A percentile compares a stretch with the other conserved stretches of the same genome.
Conservation (phyloP, 495 filamentous ascomycete species). For the Aspergillus avenaceus region DNA sequence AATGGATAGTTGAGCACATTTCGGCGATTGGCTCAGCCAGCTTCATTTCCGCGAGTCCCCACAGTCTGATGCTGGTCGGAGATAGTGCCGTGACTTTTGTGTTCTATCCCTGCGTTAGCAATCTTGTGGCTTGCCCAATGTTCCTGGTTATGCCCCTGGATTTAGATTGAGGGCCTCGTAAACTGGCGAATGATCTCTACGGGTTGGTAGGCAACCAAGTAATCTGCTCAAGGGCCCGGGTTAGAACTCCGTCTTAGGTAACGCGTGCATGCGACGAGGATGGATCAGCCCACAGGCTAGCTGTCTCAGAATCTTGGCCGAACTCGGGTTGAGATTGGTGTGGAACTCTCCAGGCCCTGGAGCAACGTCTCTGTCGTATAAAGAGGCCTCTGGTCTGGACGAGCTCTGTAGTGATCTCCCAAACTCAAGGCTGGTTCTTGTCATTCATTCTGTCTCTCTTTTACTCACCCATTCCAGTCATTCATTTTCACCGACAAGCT, state of each 20-base stretch:
- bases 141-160: background rate
- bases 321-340: background rate
- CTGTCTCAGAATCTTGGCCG: background rate
- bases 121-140: background rate
- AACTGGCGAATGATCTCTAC: too few relatives aligned
- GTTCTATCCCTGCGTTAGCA: background rate
- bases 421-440: constrained; percentile 11
- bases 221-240: background rate
- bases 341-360: too few relatives aligned
- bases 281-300: background rate
- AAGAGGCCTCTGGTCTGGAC: background rate
- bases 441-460: constrained; percentile 1
- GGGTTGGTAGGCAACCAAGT: background rate
- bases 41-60: background rate
- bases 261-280: background rate
- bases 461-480: background rate
- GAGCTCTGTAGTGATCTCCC: background rate
- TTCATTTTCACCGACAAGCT: constrained; percentile 1
- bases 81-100: background rate
- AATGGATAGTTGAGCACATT: too few relatives aligned
- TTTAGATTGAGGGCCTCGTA: background rate
- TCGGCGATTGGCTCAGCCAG: background rate
- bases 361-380: background rate
- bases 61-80: background rate
- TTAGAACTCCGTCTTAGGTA: background rate